Evolutionary conservation across 305 asterid genomes (phyloP).

Genomic region (Solanum hybrid): DNA sequence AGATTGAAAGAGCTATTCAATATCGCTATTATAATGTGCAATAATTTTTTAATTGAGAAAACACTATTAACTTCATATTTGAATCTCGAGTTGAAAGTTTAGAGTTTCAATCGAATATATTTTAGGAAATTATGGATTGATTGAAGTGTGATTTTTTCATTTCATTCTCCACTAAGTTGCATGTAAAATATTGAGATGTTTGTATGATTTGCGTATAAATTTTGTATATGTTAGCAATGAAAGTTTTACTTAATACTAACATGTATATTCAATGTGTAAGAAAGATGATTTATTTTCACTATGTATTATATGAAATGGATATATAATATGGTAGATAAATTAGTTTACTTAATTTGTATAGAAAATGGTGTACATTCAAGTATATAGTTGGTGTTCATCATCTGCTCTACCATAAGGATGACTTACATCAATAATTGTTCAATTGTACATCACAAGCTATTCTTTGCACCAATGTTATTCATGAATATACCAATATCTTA

Average conservation of each 20-base stretch:
- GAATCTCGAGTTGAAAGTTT: neutral
- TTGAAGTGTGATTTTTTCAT: too few species aligned
- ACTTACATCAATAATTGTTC: too few species aligned
- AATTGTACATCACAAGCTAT: too few species aligned
- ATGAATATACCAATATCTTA: too few species aligned
- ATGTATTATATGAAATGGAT: too few species aligned
- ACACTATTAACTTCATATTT: neutral
- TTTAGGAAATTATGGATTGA: too few species aligned
- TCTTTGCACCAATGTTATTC: too few species aligned
- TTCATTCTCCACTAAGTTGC: neutral
- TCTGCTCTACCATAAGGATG: too few species aligned
- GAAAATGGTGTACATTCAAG: neutral
- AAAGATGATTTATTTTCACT: too few species aligned
- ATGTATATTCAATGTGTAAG: neutral
- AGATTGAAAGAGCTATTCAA: neutral
- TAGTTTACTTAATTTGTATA: too few species aligned
- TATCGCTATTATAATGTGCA: neutral
- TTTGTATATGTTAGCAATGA: neutral
- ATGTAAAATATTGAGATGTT: neutral
- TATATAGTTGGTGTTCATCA: too few species aligned
- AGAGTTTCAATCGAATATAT: neutral
- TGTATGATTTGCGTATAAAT: neutral
- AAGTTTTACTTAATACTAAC: neutral
- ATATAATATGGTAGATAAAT: neutral
- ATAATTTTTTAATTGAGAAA: neutral